Base-by-base conservation (phyloP, 805 yeast genomes). In the Isabelozyma heimii region DNA sequence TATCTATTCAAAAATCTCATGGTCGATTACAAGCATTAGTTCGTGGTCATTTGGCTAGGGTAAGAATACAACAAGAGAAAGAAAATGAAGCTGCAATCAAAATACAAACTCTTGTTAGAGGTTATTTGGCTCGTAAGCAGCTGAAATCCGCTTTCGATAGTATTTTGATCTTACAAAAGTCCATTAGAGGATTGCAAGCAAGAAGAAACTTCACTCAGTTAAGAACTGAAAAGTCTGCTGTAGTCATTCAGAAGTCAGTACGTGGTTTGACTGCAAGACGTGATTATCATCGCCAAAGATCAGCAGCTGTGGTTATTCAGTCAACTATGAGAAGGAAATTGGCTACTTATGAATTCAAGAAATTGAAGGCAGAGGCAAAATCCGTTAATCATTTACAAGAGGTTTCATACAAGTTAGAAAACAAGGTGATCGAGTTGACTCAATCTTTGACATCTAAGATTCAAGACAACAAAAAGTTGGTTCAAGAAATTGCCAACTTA, bases 401-500 rank as follows among this genome's bases (percentile, higher is more conserved):
- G 66, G 96, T 89, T 38, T 91, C 96, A 60, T 94, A 90, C 71
- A 83, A 87, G 65, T 80, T 95, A 60, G 99, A 94, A 69, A 94
- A 94, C 70, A 94, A 95, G 76, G 97, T 95, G n/a, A 91, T 94
- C 55, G 96, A 91, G 68, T 81, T 94, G 57, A 92, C 97, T 3
- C 95, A 92, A 62, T 80, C 86, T 10, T 76, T 92, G 52, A 82
- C 96, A 0, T 70, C 83, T 37, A 88, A 89, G 65, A 85, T 87
- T 24, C 88, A 83, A 55, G 97, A 90, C 57, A 91, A 91, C 68
- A 86, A 85, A 72, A 80, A 78, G 52, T 76, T 92, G 61, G 76
- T 81, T 50, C 69, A 70, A 13, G 87, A 87, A 59, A 80, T 91
- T 44, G 77, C 80, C 13, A 63, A 60, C 48, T 65, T 74, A 54